A percentile compares a stretch with the other conserved stretches of the same genome.
Conservation (phyloP, 305 asterid genomes). For the Rubia tinctorum region DNA sequence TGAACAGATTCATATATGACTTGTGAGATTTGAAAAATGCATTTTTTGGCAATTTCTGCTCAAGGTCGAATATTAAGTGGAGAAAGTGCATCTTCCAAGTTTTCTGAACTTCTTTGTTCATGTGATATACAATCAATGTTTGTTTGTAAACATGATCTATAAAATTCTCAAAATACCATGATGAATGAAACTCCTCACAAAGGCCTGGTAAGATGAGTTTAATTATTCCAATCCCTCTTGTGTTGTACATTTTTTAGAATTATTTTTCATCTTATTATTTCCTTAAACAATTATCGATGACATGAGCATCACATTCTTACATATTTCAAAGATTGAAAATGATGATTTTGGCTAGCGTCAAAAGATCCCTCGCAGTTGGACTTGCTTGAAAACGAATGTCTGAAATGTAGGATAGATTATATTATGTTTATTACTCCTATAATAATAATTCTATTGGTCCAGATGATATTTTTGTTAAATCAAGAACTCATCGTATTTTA, state of each 20-base stretch:
- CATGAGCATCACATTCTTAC: slow-evolving; percentile 6
- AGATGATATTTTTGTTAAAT: not conserved
- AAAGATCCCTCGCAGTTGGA: slow-evolving; percentile 74
- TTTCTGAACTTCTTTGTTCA: too few relatives aligned
- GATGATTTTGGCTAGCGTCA: slow-evolving; percentile 82
- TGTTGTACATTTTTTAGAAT: not conserved
- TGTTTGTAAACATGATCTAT: too few relatives aligned
- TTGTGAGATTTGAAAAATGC: too few relatives aligned
- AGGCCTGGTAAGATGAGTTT: slow-evolving; percentile 56
- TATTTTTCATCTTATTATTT: not conserved
- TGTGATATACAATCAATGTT: too few relatives aligned
- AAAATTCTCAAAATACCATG: too few relatives aligned
- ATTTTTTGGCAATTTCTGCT: too few relatives aligned
- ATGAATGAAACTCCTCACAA: slow-evolving; percentile 65
- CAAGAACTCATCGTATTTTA: not conserved
- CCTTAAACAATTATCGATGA: not conserved
- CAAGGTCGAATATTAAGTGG: too few relatives aligned
- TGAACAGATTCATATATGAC: too few relatives aligned
- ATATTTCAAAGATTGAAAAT: slow-evolving; percentile 47
- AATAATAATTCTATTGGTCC: not conserved
- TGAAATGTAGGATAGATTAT: not conserved
- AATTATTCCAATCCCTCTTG: not conserved
- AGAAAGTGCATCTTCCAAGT: too few relatives aligned
- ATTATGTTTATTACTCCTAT: not conserved
- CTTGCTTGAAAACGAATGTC: too few relatives aligned